phyloP scores from a whole-genome alignment of 345 rosid species.

The Ailanthus altissimus region DNA sequence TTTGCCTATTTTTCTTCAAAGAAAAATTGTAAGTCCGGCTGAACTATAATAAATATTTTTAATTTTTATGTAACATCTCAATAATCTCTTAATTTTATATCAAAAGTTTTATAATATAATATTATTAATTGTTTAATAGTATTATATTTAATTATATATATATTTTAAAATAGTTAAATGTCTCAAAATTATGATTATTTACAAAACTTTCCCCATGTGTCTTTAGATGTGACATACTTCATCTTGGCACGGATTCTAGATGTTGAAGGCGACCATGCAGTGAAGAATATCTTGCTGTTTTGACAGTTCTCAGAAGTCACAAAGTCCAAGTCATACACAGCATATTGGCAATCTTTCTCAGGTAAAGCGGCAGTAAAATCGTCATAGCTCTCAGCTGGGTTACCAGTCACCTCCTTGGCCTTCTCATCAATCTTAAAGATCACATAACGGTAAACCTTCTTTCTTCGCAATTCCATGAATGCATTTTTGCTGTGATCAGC shows the following conservation, averaged over 20 bases:
- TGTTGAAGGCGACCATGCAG: constrained; percentile 75
- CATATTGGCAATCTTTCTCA: constrained; percentile 74
- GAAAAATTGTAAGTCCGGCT: no score
- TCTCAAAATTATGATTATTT: no score
- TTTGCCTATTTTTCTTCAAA: no score
- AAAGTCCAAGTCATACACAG: constrained; percentile 70
- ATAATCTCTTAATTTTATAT: no score
- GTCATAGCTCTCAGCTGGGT: constrained; percentile 58
- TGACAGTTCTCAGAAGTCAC: constrained; percentile 77
- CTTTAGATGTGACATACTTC: constrained; percentile 75
- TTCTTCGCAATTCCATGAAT: constrained; percentile 67
- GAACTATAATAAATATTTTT: no score
- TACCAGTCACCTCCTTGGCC: constrained; percentile 60
- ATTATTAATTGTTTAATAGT: no score
- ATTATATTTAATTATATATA: no score
- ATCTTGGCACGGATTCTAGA: constrained; percentile 72
- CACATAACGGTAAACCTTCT: constrained; percentile 65
- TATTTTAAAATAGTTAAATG: no score
- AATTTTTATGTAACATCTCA: no score
- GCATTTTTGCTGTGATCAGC: constrained; percentile 61
- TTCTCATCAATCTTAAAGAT: constrained; percentile 67
- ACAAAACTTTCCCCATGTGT: no score
- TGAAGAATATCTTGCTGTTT: constrained; percentile 82
- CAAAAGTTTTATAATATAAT: no score
- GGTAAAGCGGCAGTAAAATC: constrained; percentile 76